These are phyloP conservation scores for Excoecaria cochinchinensis DNA, from an alignment of 345 rosid species.

Conservation along the genomic window DNA sequence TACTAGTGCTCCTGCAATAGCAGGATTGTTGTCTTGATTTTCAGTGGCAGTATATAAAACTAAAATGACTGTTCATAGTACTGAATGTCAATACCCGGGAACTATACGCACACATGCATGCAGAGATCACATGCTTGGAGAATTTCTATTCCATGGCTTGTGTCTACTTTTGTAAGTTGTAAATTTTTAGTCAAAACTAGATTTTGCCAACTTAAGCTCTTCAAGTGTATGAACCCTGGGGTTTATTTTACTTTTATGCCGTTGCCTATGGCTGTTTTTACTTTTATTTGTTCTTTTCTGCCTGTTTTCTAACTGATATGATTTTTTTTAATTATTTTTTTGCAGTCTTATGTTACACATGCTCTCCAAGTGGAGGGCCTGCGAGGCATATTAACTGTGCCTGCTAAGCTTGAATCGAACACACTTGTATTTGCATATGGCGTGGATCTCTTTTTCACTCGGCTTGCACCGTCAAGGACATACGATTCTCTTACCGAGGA, in stretches of 20 bases:
- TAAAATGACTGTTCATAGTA: background rate
- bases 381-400: slow-evolving; percentile 70
- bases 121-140: background rate
- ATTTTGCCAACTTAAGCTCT: background rate
- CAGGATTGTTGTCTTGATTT: background rate
- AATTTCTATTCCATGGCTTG: background rate
- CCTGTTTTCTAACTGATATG: background rate
- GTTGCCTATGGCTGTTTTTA: background rate
- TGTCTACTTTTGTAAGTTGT: background rate
- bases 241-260: background rate
- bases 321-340: slow-evolving; percentile 6
- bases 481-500: slow-evolving; percentile 96
- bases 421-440: slow-evolving; percentile 88
- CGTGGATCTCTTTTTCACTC: slow-evolving; percentile 85
- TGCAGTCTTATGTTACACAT: slow-evolving; percentile 84
- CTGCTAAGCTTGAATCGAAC: slow-evolving; percentile 97
- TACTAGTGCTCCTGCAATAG: background rate
- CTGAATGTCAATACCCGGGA: background rate
- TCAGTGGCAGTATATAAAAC: background rate
- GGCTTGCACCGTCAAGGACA: slow-evolving; percentile 91
- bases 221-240: background rate
- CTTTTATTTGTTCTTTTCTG: background rate
- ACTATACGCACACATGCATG: background rate
- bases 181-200: background rate
- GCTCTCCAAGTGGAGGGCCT: slow-evolving; percentile 84